Evolutionary conservation across 352 stramenopile genomes (phyloP).

Genomic region (Thalassiosira hispida): DNA sequence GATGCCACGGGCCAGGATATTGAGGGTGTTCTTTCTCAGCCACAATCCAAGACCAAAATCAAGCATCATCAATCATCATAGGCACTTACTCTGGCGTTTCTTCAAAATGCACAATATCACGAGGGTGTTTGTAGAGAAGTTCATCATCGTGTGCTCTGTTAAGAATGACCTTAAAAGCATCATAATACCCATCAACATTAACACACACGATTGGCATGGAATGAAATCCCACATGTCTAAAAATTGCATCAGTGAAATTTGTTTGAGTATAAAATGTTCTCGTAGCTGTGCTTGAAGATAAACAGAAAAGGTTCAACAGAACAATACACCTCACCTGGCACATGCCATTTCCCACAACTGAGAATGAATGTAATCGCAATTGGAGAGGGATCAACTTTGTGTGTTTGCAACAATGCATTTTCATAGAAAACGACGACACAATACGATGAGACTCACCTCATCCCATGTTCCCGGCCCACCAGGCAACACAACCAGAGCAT

Average conservation of each 20-base stretch:
- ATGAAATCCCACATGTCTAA: conserved; percentile 70
- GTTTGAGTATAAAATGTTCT: no score
- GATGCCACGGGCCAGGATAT: no score
- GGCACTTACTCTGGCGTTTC: conserved; percentile 44
- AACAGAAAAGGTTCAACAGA: no score
- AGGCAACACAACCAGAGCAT: conserved; percentile 77
- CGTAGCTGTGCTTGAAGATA: no score
- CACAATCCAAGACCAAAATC: background rate
- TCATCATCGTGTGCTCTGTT: conserved; percentile 66
- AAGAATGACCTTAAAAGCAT: conserved; percentile 73
- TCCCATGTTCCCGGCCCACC: conserved; percentile 82
- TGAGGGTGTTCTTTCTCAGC: background rate
- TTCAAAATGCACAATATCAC: conserved; percentile 79
- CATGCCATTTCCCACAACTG: conserved; percentile 85
- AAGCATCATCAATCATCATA: no score
- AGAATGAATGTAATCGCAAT: no score
- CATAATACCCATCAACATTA: conserved; percentile 82
- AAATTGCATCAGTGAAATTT: no score
- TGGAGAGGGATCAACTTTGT: no score
- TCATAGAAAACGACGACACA: conserved; percentile 1
- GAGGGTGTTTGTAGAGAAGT: conserved; percentile 64
- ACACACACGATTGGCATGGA: conserved; percentile 80
- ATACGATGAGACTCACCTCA: conserved; percentile 36
- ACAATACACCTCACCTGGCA: no score
- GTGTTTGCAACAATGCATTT: no score